Percentiles rank a stretch among this genome's conserved stretches.
Conservation (phyloP, 495 filamentous ascomycete species). For the Poronia punctata region DNA sequence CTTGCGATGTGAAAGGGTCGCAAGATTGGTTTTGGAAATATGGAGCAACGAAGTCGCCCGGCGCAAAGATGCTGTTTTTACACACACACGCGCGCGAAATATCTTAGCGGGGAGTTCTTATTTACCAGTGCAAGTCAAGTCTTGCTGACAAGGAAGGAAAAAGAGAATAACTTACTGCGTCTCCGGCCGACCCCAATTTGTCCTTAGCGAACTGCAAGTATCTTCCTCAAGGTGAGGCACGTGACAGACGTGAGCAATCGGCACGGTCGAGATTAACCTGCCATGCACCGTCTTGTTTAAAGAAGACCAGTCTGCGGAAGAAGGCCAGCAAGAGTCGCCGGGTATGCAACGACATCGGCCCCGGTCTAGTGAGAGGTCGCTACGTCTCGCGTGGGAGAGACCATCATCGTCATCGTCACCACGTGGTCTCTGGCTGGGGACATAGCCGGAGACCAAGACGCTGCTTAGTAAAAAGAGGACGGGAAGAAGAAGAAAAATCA, state of each 20-base stretch:
- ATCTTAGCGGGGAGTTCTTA: no score
- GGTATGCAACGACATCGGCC: no score
- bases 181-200: neutral
- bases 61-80: no score
- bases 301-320: constrained; percentile 23
- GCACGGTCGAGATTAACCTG: constrained; percentile 38
- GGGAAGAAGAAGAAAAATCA: no score
- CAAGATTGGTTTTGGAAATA: constrained; percentile 47
- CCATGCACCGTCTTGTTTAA: constrained; percentile 36
- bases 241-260: constrained; percentile 41
- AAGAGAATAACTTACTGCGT: neutral
- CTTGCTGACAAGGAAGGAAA: constrained; percentile 27
- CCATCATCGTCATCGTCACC: no score
- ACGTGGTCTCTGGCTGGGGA: no score
- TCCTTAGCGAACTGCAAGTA: neutral
- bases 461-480: no score
- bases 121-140: no score
- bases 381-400: no score
- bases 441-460: no score
- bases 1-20: constrained; percentile 43
- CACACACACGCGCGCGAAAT: no score
- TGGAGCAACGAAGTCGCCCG: constrained; percentile 33
- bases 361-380: no score
- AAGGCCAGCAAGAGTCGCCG: constrained; percentile 22
- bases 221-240: neutral